phyloP scores from a whole-genome alignment of 1,284 basidiomycete species.

The Tetrapyrgos nigripes region DNA sequence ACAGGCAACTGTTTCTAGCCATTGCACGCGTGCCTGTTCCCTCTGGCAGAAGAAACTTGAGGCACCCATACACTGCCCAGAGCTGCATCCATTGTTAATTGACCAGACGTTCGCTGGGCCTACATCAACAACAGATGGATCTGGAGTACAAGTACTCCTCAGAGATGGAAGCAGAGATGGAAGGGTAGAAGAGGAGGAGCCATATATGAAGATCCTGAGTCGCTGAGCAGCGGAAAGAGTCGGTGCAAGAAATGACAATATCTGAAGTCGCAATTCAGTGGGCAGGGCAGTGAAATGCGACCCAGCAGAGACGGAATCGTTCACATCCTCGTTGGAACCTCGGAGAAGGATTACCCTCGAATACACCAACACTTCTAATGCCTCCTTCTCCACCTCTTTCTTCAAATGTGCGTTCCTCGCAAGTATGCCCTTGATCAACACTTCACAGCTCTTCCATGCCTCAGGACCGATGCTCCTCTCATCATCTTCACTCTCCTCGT shows the following conservation, averaged over 20 bases:
- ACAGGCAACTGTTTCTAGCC: constrained; percentile 55
- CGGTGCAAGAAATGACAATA: constrained; percentile 64
- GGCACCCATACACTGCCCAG: constrained; percentile 26
- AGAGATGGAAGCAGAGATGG: constrained; percentile 51
- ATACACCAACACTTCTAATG: constrained; percentile 57
- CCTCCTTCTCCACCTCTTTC: constrained; percentile 52
- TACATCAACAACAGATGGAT: constrained; percentile 6
- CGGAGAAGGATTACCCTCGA: constrained; percentile 56
- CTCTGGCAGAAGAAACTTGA: constrained; percentile 43
- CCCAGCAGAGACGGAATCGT: constrained; percentile 15
- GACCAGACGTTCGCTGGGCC: neutral
- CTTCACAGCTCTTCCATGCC: constrained; percentile 45
- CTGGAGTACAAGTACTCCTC: constrained; percentile 18
- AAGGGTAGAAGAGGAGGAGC: constrained; percentile 59
- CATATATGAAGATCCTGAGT: constrained; percentile 61
- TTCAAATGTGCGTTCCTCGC: constrained; percentile 57
- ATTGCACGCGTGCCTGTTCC: constrained; percentile 48
- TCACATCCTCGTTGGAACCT: too few species aligned
- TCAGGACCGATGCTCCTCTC: constrained; percentile 11
- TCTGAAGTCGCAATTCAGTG: constrained; percentile 62
- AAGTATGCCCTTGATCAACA: constrained; percentile 46
- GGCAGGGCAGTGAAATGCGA: constrained; percentile 56
- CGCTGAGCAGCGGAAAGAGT: constrained; percentile 62
- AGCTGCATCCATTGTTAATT: constrained; percentile 18
- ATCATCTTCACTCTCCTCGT: constrained; percentile 29